A percentile compares a stretch with the other conserved stretches of the same genome.
Evolutionary conservation across 306 rosid genomes (phyloP).

Genomic region (Dryas octopetala): DNA sequence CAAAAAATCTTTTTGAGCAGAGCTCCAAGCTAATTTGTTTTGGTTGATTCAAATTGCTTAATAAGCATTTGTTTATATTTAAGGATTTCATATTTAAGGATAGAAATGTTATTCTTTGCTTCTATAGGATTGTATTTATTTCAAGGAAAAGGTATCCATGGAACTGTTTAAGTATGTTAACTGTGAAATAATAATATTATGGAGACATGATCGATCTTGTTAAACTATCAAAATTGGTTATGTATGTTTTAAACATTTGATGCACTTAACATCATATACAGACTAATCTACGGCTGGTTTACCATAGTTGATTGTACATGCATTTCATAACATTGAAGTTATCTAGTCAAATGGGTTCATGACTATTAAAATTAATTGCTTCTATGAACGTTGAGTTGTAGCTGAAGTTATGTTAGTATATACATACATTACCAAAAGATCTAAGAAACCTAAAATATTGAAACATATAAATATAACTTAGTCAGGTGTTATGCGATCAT

Average conservation of each 20-base stretch:
- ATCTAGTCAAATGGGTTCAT: not conserved
- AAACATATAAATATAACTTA: not conserved
- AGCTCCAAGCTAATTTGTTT: too few species aligned
- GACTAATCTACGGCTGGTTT: not conserved
- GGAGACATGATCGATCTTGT: not conserved
- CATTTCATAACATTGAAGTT: not conserved
- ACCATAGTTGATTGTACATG: not conserved
- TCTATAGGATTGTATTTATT: constrained; percentile 21
- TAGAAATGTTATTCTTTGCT: constrained; percentile 18
- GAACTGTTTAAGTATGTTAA: not conserved
- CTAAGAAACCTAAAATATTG: not conserved
- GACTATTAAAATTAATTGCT: not conserved
- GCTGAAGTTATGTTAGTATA: not conserved
- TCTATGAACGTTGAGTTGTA: not conserved
- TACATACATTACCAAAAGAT: not conserved
- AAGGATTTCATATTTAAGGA: not conserved
- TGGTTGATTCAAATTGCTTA: too few species aligned
- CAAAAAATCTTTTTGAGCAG: too few species aligned
- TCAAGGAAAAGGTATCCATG: constrained; percentile 27
- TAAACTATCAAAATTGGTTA: not conserved
- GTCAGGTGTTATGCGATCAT: not conserved
- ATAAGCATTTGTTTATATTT: too few species aligned
- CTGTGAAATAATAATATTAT: not conserved
- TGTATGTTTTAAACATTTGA: not conserved
- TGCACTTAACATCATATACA: not conserved